Base-by-base conservation (phyloP, 257 asterid species). In the Paulownia fortunei region DNA sequence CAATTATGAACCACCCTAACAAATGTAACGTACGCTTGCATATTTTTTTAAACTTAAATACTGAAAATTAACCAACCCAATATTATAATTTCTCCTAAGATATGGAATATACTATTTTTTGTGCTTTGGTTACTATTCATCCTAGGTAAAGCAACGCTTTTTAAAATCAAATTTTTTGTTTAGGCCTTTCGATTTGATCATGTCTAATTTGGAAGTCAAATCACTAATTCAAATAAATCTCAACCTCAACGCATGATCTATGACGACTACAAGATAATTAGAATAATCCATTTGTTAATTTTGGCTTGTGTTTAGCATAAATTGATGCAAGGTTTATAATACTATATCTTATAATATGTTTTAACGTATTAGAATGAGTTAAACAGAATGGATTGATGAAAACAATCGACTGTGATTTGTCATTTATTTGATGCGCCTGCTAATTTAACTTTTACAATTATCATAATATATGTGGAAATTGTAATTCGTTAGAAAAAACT, bases 191-290 rank as follows among this genome's bases (percentile, higher is more conserved):
- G 13, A 54, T 8, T 54, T 19, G 3, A 7, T 54, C 61, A 30
- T 54, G 61, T 54, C 15, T 2, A 8, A 23, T 8, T 54, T 2
- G 34, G 63, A 56, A 21, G 24, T 62, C 23, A 27, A 54, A 5
- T 68, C 23, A 42, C 24, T 26, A 6, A 0, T n/a, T 46, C 42
- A 6, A 46, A 23, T 44, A 24, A 23, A 32, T 10, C 27, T 7
- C 6, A 2, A 30, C 32, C n/a, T 42, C 36, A 49, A 18, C 47
- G 63, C 76, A 70, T 70, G 76, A 19, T 56, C 27, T 70, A n/a
- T 70, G 76, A 54, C 15, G 30, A 61, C 11, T 12, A 77, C 72
- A 78, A 81, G 12, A 73, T 13, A 26, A 15, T 15, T 58, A 27
- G 62, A 24, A 12, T 23, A 44, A 21, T 19, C 21, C 1, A 10